These are phyloP conservation scores for Populus ilicifolia DNA, from an alignment of 345 rosid species.

Conservation along the genomic window DNA sequence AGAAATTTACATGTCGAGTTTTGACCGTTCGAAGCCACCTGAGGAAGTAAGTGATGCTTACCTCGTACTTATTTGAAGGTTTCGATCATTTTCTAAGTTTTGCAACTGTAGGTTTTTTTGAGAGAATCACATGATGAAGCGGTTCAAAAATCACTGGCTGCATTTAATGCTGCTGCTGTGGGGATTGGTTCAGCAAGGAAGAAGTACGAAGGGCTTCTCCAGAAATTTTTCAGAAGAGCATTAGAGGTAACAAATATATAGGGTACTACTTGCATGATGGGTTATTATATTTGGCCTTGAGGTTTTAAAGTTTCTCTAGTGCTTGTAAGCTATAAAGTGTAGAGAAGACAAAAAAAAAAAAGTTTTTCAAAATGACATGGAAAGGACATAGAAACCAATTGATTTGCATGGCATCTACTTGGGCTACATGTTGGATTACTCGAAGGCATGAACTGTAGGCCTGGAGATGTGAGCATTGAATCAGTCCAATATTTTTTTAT, in stretches of 20 bases:
- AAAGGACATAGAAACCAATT: not conserved
- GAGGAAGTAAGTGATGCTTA: slow-evolving; percentile 64
- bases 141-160: slow-evolving; percentile 60
- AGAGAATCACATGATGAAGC: slow-evolving; percentile 95
- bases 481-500: not conserved
- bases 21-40: slow-evolving; percentile 70
- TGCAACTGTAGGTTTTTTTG: slow-evolving; percentile 53
- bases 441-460: not conserved
- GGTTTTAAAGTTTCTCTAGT: not conserved
- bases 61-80: slow-evolving; percentile 12
- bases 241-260: slow-evolving; percentile 58
- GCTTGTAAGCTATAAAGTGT: not conserved
- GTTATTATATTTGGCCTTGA: not conserved
- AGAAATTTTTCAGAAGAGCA: slow-evolving; percentile 70
- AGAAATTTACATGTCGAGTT: slow-evolving; percentile 59
- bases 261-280: not conserved
- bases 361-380: not conserved
- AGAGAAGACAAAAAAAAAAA: not conserved
- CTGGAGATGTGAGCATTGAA: not conserved
- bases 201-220: slow-evolving; percentile 82
- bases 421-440: not conserved
- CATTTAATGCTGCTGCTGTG: slow-evolving; percentile 70
- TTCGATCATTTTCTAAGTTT: slow-evolving; percentile 27
- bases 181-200: slow-evolving; percentile 76
- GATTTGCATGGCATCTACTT: not conserved